Conservation (phyloP, 1,284 basidiomycete species). For the Psilocybe mexicana region DNA sequence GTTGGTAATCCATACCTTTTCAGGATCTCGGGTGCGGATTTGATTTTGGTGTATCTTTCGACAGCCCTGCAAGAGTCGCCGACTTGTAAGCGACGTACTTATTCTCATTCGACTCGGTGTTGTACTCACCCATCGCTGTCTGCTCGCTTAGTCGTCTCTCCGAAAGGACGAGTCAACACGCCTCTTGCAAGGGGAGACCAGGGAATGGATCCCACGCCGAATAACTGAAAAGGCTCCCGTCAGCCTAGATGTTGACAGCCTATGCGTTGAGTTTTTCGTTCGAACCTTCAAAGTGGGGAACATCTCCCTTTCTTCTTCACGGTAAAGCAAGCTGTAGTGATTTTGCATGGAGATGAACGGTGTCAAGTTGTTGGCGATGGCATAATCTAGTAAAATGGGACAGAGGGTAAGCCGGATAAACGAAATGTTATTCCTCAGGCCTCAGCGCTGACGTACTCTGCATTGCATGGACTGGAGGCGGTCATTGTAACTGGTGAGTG, state of each 20-base stretch:
- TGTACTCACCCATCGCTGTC: constrained; percentile 33
- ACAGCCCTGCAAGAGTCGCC: constrained; percentile 19
- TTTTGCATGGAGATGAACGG: constrained; percentile 71
- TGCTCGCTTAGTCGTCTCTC: constrained; percentile 34
- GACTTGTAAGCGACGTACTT: no score
- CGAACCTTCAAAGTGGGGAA: constrained; percentile 48
- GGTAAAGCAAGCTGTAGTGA: constrained; percentile 51
- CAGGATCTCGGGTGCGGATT: constrained; percentile 33
- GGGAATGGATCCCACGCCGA: constrained; percentile 46
- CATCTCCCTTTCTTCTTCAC: constrained; percentile 67
- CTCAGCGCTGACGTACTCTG: constrained; percentile 30
- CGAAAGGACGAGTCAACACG: constrained; percentile 42
- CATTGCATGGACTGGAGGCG: constrained; percentile 40
- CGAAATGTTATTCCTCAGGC: no score
- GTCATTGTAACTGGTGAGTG: no score
- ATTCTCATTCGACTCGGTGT: no score
- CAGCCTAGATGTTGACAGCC: neutral
- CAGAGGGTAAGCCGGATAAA: no score
- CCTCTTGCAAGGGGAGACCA: constrained; percentile 54
- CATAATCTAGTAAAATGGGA: constrained; percentile 32
- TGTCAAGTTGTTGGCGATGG: constrained; percentile 49
- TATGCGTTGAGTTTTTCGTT: neutral
- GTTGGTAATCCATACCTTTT: constrained; percentile 26
- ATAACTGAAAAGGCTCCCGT: constrained; percentile 25
- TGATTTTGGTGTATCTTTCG: constrained; percentile 25